Base-by-base conservation (phyloP, 345 rosid species). In the Murraya paniculata region DNA sequence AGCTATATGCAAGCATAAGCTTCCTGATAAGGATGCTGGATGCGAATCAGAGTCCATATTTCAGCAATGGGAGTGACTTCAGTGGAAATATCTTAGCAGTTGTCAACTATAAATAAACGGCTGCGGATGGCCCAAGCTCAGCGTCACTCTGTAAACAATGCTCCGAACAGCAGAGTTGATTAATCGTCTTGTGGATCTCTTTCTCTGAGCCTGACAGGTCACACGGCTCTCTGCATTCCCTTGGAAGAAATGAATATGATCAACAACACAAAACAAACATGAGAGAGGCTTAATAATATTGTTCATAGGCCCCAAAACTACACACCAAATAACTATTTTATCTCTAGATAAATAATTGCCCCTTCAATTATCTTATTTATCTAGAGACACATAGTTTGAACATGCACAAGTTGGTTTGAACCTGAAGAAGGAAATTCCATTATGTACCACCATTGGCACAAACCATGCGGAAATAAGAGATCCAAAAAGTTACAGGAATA, bases 101-200 rank as follows among this genome's bases (percentile, higher is more conserved):
- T 79, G 72, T 83, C 78, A 27, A 62, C 80, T 50, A 76, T 38
- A 61, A 82, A 76, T 72, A 48, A 21, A 67, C 68, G 5, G 64
- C 25, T 4, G 67, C 9, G 18, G 57, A 70, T 45, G 59, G 50
- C 33, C 78, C 35, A 31, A 64, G 64, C 57, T 39, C 30, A 25
- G 27, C 36, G 6, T 7, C 10, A 9, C n/a, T 39, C 7, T 27
- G 73, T 8, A 16, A 30, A 24, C 16, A 45, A 55, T 53, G 64
- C 57, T 50, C 16, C 7, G 59, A 9, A 65, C 25, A 45, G 5
- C 18, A 45, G 50, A 45, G 50, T 45, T 64, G 64, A 62, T 25
- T 16, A 62, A 64, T 38, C 35, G 38, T 70, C 11, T 4, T 21
- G 58, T 56, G 25, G 4, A 80, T 41, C 53, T 80, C 71, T 55